These are phyloP conservation scores for Metschnikowia proteae DNA, from an alignment of 805 yeast genomes.

Conservation along the genomic window DNA sequence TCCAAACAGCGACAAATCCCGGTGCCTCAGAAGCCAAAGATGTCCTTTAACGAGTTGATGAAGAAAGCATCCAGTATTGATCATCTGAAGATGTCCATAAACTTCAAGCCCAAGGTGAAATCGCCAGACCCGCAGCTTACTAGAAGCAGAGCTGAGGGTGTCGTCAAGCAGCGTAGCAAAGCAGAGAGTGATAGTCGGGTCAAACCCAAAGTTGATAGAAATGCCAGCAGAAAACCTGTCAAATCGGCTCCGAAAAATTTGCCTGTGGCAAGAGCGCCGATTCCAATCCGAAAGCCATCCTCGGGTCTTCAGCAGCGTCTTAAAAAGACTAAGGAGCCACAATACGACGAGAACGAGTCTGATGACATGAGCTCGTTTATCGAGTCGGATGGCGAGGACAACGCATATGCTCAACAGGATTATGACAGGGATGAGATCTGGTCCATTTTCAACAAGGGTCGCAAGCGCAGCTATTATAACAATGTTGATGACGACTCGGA, in stretches of 20 bases:
- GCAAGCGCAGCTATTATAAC: slow-evolving; percentile 43
- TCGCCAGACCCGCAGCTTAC: slow-evolving; percentile 10
- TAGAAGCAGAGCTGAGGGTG: background rate
- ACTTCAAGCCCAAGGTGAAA: slow-evolving; percentile 38
- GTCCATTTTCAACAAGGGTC: slow-evolving; percentile 74
- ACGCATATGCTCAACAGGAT: slow-evolving; percentile 34
- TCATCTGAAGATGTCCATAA: slow-evolving; percentile 36
- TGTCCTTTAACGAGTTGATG: slow-evolving; percentile 66
- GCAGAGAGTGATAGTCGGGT: background rate
- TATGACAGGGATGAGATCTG: slow-evolving; percentile 86
- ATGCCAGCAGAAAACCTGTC: background rate
- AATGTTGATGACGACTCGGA: slow-evolving; percentile 49
- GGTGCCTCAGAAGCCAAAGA: slow-evolving; percentile 26
- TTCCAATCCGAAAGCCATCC: slow-evolving; percentile 57
- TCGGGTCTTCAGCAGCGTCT: slow-evolving; percentile 45
- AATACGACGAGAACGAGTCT: slow-evolving; percentile 37
- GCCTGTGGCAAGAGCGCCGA: slow-evolving; percentile 21
- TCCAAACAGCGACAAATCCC: background rate
- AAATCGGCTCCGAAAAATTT: background rate
- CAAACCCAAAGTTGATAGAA: background rate
- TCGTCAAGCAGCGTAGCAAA: background rate
- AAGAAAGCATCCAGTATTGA: slow-evolving; percentile 63
- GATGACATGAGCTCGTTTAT: slow-evolving; percentile 54
- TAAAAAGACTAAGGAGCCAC: slow-evolving; percentile 17
- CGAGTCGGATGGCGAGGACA: slow-evolving; percentile 37